Base-by-base conservation (phyloP, 2,329 filamentous ascomycete genomes). In the Fusarium nurragi region DNA sequence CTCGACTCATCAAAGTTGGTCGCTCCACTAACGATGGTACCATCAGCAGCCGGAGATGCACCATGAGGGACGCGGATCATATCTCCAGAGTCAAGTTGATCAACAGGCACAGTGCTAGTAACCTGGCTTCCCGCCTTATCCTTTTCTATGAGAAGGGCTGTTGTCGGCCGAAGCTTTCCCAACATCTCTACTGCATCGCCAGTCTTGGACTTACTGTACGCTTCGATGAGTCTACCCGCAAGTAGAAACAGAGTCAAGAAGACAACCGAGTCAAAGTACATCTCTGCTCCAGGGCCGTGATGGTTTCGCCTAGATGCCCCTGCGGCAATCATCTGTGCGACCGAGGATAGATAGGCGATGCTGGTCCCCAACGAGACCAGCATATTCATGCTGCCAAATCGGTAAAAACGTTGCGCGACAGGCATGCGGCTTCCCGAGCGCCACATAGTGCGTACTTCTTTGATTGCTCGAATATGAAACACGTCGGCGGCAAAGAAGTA, bases 381-480 rank as follows among this genome's bases (percentile, higher is more conserved):
- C 80, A 96, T 90, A 74, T 97, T 97, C 94, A 97, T 97, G 79
- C 93, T 97, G 10, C 94, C 94, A 72, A 97, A 97, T n/a, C 91
- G 88, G 75, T 93, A 93, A 72, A 97, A 94, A 14, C 94, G 84
- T 68, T 90, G 86, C 16, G 91, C 70, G 5, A 96, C 75, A 0
- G 92, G 91, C 1, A 89, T 89, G 34, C 84, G 86, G 73, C 92
- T 97, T 25, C 88, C 86, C 4, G 81, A 87, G 21, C 90, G 85
- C 94, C 94, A 97, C 64, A 97, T 81, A 0, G 88, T 84, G 60
- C 83, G 83, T 13, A 97, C 79, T 71, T 97, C 94, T 74, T 93
- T 95, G 67, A 93, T 74, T 1, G 92, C 91, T 37, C 91, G 85
- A 13, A 83, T 77, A 73, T 97, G 94, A 75, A 97, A 97, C 3